These are phyloP conservation scores for Epichloe glyceriae DNA, from an alignment of 2,329 filamentous ascomycete species.

Conservation along the genomic window DNA sequence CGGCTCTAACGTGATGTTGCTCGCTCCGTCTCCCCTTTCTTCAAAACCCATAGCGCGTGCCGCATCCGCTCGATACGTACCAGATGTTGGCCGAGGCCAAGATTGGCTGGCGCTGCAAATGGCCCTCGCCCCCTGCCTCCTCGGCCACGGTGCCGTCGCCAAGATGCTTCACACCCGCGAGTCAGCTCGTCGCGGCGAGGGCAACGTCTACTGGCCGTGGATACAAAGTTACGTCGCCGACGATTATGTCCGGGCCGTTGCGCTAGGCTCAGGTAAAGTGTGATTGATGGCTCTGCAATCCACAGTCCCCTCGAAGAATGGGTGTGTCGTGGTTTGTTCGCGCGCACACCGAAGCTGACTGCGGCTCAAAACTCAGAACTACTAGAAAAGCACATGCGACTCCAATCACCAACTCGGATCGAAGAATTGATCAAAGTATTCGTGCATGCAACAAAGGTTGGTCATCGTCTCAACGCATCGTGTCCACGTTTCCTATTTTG, in stretches of 20 bases:
- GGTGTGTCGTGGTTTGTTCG: no score
- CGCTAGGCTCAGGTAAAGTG: constrained; percentile 51
- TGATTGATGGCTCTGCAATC: neutral
- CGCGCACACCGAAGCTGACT: neutral
- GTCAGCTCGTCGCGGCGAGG: constrained; percentile 41
- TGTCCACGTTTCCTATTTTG: no score
- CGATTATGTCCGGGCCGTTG: constrained; percentile 63
- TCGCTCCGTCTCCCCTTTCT: neutral
- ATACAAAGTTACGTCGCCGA: constrained; percentile 77
- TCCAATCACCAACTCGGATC: constrained; percentile 60
- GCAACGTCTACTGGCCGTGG: constrained; percentile 78
- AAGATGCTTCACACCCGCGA: constrained; percentile 52
- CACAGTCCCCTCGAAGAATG: neutral
- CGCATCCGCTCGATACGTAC: constrained; percentile 73
- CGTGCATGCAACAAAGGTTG: constrained; percentile 70
- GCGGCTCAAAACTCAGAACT: constrained; percentile 36
- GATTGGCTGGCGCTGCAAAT: constrained; percentile 83
- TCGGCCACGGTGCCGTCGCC: constrained; percentile 80
- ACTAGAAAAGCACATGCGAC: constrained; percentile 60
- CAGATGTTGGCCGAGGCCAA: constrained; percentile 77
- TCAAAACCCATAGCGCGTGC: constrained; percentile 45
- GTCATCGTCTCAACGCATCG: constrained; percentile 9
- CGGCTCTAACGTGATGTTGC: no score
- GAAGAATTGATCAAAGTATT: constrained; percentile 80
- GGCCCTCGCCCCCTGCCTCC: constrained; percentile 70